Evolutionary conservation across 805 yeast species (phyloP).

Genomic region (Candida methanosorbosa): DNA sequence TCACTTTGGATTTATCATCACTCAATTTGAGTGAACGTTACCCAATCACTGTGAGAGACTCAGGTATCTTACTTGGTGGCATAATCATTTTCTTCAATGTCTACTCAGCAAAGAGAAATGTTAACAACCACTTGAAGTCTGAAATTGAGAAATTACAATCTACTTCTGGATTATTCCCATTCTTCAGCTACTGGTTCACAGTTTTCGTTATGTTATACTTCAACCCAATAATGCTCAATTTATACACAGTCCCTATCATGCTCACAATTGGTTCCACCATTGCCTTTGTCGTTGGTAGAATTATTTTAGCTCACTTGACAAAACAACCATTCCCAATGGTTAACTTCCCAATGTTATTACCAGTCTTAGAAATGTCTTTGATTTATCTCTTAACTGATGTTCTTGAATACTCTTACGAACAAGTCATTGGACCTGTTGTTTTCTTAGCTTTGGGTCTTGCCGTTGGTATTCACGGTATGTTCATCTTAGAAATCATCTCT

Average conservation of each 20-base stretch:
- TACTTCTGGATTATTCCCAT: slow-evolving; percentile 58
- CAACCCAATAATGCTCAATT: slow-evolving; percentile 42
- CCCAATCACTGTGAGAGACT: slow-evolving; percentile 30
- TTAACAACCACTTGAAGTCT: slow-evolving; percentile 34
- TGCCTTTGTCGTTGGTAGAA: slow-evolving; percentile 87
- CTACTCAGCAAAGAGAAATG: slow-evolving; percentile 58
- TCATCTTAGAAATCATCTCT: slow-evolving; percentile 69
- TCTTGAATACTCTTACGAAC: slow-evolving; percentile 30
- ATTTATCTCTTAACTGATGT: slow-evolving; percentile 26
- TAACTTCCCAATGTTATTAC: slow-evolving; percentile 64
- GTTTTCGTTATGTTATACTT: slow-evolving; percentile 38
- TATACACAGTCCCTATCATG: slow-evolving; percentile 45
- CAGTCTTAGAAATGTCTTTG: slow-evolving; percentile 38
- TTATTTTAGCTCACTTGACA: slow-evolving; percentile 81
- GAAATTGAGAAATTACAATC: slow-evolving; percentile 28
- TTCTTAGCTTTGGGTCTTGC: slow-evolving; percentile 65
- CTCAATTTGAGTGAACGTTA: slow-evolving; percentile 17
- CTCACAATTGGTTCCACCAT: slow-evolving; percentile 65
- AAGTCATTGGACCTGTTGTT: slow-evolving; percentile 41
- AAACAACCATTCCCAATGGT: slow-evolving; percentile 65
- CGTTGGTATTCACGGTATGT: slow-evolving; percentile 58
- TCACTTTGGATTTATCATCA: slow-evolving; percentile 29
- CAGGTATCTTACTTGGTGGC: slow-evolving; percentile 43
- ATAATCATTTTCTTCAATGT: slow-evolving; percentile 55
- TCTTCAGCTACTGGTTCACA: slow-evolving; percentile 42